phyloP scores from a whole-genome alignment of 345 rosid genomes.

The Eucalyptus shirleyi region DNA sequence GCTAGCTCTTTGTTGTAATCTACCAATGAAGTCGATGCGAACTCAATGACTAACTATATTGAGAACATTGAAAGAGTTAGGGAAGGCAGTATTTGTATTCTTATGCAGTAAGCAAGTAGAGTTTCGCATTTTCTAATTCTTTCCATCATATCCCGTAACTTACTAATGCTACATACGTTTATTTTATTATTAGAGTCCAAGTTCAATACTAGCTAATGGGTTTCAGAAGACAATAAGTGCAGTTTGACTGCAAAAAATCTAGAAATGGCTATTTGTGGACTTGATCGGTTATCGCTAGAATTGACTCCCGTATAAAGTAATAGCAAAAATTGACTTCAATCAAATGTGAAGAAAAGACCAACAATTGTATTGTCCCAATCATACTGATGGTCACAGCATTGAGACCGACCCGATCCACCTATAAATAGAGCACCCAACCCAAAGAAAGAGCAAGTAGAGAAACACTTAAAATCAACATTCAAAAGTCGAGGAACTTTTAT shows the following conservation, averaged over 20 bases:
- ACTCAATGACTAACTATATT: background rate
- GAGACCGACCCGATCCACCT: background rate
- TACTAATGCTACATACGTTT: accelerated
- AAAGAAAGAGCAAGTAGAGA: background rate
- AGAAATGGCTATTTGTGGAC: background rate
- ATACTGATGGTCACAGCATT: background rate
- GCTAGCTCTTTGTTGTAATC: background rate
- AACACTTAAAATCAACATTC: background rate
- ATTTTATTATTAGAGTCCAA: too few species aligned
- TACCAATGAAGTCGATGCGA: background rate
- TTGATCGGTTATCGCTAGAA: background rate
- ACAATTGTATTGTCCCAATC: background rate
- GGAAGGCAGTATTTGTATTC: background rate
- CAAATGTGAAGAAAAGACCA: background rate
- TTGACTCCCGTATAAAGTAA: background rate
- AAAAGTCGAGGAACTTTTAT: background rate
- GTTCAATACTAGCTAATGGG: too few species aligned
- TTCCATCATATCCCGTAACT: background rate
- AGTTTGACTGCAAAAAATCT: background rate
- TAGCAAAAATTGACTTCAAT: background rate
- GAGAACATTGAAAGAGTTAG: background rate
- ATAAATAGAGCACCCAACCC: background rate
- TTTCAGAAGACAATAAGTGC: too few species aligned
- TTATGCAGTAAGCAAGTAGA: background rate
- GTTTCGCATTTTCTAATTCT: background rate